Base-by-base conservation (phyloP, 176 grass and related monocot species). In the Carex kokanica region DNA sequence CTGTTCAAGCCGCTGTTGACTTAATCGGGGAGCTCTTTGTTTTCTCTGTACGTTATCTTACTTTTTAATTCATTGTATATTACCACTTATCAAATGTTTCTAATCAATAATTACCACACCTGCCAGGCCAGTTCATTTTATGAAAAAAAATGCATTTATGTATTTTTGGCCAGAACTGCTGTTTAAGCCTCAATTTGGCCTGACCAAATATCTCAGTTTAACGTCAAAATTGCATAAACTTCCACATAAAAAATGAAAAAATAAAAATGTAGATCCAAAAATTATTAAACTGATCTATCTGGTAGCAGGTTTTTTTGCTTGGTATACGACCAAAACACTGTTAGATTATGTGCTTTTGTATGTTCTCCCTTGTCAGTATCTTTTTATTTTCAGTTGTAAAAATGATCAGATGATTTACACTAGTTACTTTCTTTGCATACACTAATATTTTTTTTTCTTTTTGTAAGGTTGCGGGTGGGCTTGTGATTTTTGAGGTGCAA, bases 1-100 rank as follows among this genome's bases (percentile, higher is more conserved):
- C 92, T 82, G 90, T 98, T 91, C 95, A 98, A 93, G 79, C 86
- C 84, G 95, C 95, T 56, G 86, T 85, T 84, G 95, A 98, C 88
- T 86, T 98, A 88, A 68, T 98, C 34, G 95, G 92, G 5, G 95
- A 98, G 78, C 40, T 93, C 18, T 94, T 98, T 73, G 70, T 98
- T 67, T 98, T 98, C 85, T 90, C 90, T 82, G 95, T 56, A 85
- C 52, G 78, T 56, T 27, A 32, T 83, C 21, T 83, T 85, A 36
- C 8, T 85, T 85, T 29, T 85, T 72, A 60, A 9, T 74, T 59
- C 24, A 41, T 58, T 40, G 2, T 74, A 23, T 21, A 15, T 54
- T 71, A 45, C 29, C 16, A 31, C 52, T 36, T 72, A 9, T 69
- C 52, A 54, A 52, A 83, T 36, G 78, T 41, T 80, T 80, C 14